phyloP scores from a whole-genome alignment of 805 yeast species.

The Ogataea ganodermae region DNA sequence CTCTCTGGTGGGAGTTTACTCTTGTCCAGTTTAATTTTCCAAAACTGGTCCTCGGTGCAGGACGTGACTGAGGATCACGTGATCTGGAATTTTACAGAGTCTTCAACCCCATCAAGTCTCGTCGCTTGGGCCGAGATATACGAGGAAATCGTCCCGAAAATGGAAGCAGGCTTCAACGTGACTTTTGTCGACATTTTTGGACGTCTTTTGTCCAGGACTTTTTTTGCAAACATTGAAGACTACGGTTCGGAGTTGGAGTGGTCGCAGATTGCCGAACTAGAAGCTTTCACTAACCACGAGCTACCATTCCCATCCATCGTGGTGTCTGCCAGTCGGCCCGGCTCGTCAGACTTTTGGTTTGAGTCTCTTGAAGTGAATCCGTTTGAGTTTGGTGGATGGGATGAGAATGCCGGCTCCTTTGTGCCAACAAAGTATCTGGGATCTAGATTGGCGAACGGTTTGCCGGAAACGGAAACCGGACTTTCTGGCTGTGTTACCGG shows the following conservation, averaged over 20 bases:
- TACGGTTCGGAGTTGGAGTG: conserved; percentile 61
- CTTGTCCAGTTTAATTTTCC: conserved; percentile 62
- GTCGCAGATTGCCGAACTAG: conserved; percentile 56
- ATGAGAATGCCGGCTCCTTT: conserved; percentile 63
- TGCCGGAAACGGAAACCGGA: conserved; percentile 36
- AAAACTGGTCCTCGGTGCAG: conserved; percentile 69
- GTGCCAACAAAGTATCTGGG: conserved; percentile 68
- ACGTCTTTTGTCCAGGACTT: conserved; percentile 62
- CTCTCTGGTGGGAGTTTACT: conserved; percentile 82
- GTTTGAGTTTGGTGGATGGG: conserved; percentile 84
- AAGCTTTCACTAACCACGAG: conserved; percentile 54
- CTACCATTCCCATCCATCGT: conserved; percentile 73
- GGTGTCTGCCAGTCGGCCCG: conserved; percentile 57
- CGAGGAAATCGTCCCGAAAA: conserved; percentile 50
- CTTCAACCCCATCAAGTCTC: conserved; percentile 56
- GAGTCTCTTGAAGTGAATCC: conserved; percentile 65
- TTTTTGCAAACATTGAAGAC: conserved; percentile 58
- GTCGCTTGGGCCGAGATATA: conserved; percentile 49
- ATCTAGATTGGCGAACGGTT: conserved; percentile 57
- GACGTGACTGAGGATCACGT: conserved; percentile 44
- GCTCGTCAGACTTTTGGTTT: conserved; percentile 53
- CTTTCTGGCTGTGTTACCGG: conserved; percentile 55
- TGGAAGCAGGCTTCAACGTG: conserved; percentile 59
- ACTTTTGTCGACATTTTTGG: conserved; percentile 75
- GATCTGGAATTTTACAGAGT: conserved; percentile 67